Evolutionary conservation across 73 alveolate species (phyloP).

Genomic region (Durusdinium trenchii): DNA sequence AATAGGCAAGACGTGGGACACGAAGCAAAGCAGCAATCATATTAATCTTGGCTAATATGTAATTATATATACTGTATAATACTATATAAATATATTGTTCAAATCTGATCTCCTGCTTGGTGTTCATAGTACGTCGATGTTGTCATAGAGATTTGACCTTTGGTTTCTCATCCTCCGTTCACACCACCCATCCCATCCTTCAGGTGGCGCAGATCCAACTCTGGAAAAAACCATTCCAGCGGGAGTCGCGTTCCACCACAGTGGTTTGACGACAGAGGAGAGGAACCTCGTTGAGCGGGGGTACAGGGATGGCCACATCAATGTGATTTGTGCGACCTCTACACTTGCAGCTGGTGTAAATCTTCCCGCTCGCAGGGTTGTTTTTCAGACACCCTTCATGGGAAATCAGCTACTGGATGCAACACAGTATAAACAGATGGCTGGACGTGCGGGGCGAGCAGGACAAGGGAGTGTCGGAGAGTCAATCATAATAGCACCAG

Average conservation of each 20-base stretch:
- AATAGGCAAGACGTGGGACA: not conserved
- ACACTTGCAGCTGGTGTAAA: conserved; percentile 97
- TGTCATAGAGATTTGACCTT: too few species aligned
- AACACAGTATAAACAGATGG: conserved; percentile 97
- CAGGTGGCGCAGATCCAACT: conserved; percentile 65
- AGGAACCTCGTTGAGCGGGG: conserved; percentile 96
- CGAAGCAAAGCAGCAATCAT: too few species aligned
- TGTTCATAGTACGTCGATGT: too few species aligned
- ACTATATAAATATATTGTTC: too few species aligned
- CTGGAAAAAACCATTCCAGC: conserved; percentile 96
- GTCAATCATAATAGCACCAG: conserved; percentile 35
- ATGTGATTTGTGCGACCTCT: conserved; percentile 96
- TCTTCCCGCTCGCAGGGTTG: conserved; percentile 97
- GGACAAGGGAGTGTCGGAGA: conserved; percentile 95
- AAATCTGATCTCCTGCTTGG: too few species aligned
- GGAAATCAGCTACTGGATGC: conserved; percentile 96
- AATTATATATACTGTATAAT: too few species aligned
- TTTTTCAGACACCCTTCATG: conserved; percentile 96
- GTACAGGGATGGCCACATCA: conserved; percentile 60
- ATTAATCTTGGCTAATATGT: too few species aligned
- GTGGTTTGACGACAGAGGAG: conserved; percentile 97
- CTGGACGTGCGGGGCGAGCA: conserved; percentile 98
- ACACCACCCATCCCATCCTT: not conserved
- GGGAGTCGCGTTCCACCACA: conserved; percentile 97
- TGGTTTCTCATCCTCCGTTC: too few species aligned